These are phyloP conservation scores for Colletotrichum scovillei DNA, from an alignment of 2,329 filamentous ascomycete species.

Conservation along the genomic window DNA sequence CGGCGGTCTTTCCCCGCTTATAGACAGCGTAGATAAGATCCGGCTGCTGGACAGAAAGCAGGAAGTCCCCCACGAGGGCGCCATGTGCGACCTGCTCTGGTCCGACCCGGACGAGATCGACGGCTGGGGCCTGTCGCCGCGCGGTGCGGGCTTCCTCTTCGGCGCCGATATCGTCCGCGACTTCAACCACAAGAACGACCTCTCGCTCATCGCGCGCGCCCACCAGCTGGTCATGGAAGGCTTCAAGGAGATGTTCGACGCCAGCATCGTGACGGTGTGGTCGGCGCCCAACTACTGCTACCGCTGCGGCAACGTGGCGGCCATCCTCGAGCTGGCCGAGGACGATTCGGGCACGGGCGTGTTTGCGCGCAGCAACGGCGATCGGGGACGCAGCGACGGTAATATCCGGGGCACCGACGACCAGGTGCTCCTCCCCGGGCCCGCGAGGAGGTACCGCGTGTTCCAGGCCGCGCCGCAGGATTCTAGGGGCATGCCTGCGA, in stretches of 20 bases:
- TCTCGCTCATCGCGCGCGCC: slow-evolving; percentile 90
- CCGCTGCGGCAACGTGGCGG: slow-evolving; percentile 93
- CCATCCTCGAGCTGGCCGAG: slow-evolving; percentile 91
- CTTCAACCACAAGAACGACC: slow-evolving; percentile 95
- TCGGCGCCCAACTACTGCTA: slow-evolving; percentile 98
- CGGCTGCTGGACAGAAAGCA: slow-evolving; percentile 94
- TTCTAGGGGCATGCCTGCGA: slow-evolving; percentile 95
- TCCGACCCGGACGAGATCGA: slow-evolving; percentile 98
- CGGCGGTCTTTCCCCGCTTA: slow-evolving; percentile 89
- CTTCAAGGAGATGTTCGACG: slow-evolving; percentile 99
- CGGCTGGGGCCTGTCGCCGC: slow-evolving; percentile 93
- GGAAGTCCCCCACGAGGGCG: slow-evolving; percentile 97
- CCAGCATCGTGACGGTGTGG: slow-evolving; percentile 98
- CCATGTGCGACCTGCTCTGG: slow-evolving; percentile 99
- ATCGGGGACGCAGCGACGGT: slow-evolving; percentile 68
- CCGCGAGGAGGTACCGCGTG: slow-evolving; percentile 90
- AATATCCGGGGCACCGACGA: slow-evolving; percentile 46
- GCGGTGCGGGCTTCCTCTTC: slow-evolving; percentile 95
- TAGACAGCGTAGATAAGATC: slow-evolving; percentile 96
- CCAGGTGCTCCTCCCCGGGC: slow-evolving; percentile 62
- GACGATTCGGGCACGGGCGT: slow-evolving; percentile 81
- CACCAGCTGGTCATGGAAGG: slow-evolving; percentile 99
- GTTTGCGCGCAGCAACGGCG: slow-evolving; percentile 78
- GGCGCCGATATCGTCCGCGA: slow-evolving; percentile 94
- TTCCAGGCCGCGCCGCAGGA: slow-evolving; percentile 98